Evolutionary conservation across 2,329 filamentous ascomycete genomes (phyloP).

Genomic region (Paradendryphiella salina): DNA sequence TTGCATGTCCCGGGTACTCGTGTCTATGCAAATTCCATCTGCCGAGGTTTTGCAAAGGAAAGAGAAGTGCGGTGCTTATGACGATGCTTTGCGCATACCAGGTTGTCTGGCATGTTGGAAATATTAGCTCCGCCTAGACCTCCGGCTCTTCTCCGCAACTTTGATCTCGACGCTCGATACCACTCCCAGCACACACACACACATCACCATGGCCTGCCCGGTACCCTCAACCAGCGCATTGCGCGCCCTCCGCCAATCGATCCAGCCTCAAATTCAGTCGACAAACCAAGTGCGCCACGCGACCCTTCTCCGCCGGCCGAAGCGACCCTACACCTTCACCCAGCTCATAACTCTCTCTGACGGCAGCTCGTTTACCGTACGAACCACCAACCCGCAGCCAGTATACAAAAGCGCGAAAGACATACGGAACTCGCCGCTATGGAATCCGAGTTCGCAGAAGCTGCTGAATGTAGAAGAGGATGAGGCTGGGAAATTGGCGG

Average conservation of each 20-base stretch:
- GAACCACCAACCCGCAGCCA: constrained; percentile 72
- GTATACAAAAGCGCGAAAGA: constrained; percentile 73
- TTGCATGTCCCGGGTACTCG: background rate
- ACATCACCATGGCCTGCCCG: constrained; percentile 35
- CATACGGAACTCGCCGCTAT: constrained; percentile 83
- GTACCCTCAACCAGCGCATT: constrained; percentile 41
- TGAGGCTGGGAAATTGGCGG: constrained; percentile 85
- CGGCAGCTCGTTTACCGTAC: constrained; percentile 79
- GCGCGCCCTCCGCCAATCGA: constrained; percentile 35
- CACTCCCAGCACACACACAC: constrained; percentile 10
- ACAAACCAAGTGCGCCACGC: constrained; percentile 71
- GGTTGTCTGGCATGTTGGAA: constrained; percentile 13
- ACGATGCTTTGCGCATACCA: constrained; percentile 4
- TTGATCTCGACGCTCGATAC: constrained; percentile 12
- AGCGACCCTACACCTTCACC: constrained; percentile 94
- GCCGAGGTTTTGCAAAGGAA: background rate
- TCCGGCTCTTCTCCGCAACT: constrained; percentile 32
- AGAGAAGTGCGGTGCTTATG: constrained; percentile 6
- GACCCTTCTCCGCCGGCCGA: constrained; percentile 82
- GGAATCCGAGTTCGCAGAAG: constrained; percentile 83
- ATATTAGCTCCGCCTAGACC: constrained; percentile 22
- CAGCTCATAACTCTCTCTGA: constrained; percentile 92
- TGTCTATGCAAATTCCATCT: background rate
- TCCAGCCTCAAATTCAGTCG: constrained; percentile 24
- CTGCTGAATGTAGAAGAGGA: constrained; percentile 90